These are phyloP conservation scores for Rhynchospora tenuis DNA, from an alignment of 176 grass and related monocot genomes.

Conservation along the genomic window DNA sequence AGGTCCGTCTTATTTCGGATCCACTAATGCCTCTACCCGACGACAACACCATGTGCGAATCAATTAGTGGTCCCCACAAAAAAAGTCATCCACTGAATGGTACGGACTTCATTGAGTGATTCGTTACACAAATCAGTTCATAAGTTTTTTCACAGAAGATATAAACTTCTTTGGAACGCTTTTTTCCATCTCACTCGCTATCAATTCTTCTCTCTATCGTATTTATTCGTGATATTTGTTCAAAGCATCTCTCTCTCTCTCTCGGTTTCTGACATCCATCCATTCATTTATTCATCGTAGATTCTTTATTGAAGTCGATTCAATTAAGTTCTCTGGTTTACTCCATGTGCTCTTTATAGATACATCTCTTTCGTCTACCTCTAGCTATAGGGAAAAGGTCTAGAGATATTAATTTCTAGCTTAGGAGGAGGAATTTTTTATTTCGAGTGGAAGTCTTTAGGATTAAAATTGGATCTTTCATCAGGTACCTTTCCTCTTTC, in stretches of 20 bases:
- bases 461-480: slow-evolving; percentile 1
- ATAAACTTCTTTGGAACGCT: no score
- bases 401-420: background rate
- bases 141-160: background rate
- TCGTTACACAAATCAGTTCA: background rate
- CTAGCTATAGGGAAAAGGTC: background rate
- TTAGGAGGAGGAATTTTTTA: background rate
- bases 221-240: slow-evolving; percentile 4
- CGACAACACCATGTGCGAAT: background rate
- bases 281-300: background rate
- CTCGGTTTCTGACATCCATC: background rate
- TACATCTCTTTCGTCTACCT: background rate
- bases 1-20: background rate
- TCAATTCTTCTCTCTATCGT: background rate
- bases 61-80: background rate
- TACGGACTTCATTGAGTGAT: background rate
- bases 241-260: slow-evolving; percentile 17
- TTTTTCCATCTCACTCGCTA: background rate
- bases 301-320: background rate
- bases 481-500: slow-evolving; percentile 7
- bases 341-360: background rate
- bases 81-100: no score
- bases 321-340: background rate
- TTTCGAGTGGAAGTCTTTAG: background rate
- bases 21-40: background rate